These are phyloP conservation scores for Oemleria cerasiformis DNA, from an alignment of 306 rosid genomes.

Conservation along the genomic window DNA sequence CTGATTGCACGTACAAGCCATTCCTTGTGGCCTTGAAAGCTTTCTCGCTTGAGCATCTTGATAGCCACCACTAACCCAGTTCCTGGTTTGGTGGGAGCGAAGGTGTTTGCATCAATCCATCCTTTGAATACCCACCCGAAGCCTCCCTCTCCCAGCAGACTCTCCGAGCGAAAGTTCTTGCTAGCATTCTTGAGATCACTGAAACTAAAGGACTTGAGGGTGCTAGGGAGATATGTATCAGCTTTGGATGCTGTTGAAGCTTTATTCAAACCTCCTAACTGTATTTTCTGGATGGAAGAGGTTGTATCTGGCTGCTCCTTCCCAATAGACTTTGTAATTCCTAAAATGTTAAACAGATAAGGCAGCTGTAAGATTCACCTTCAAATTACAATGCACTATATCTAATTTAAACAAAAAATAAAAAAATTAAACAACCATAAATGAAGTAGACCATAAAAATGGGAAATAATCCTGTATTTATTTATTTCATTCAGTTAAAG, in stretches of 20 bases:
- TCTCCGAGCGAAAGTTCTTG: conserved; percentile 70
- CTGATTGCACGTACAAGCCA: conserved; percentile 73
- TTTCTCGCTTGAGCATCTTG: conserved; percentile 82
- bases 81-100: conserved; percentile 81
- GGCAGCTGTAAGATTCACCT: conserved; percentile 16
- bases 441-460: background rate
- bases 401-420: background rate
- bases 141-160: conserved; percentile 85
- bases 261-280: conserved; percentile 10
- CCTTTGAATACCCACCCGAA: conserved; percentile 89
- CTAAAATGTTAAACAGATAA: conserved; percentile 27
- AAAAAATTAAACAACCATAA: background rate
- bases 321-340: conserved; percentile 31
- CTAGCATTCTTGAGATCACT: conserved; percentile 78
- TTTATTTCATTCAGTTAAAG: background rate
- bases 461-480: background rate
- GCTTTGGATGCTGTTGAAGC: conserved; percentile 26
- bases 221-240: conserved; percentile 30
- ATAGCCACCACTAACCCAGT: conserved; percentile 84
- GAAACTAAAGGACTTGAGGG: conserved; percentile 63
- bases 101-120: conserved; percentile 73
- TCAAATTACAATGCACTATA: background rate
- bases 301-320: conserved; percentile 36
- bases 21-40: conserved; percentile 96
- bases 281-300: conserved; percentile 16